Conservation (phyloP, 164 flowering plant species). For the Pachysandra terminalis region DNA sequence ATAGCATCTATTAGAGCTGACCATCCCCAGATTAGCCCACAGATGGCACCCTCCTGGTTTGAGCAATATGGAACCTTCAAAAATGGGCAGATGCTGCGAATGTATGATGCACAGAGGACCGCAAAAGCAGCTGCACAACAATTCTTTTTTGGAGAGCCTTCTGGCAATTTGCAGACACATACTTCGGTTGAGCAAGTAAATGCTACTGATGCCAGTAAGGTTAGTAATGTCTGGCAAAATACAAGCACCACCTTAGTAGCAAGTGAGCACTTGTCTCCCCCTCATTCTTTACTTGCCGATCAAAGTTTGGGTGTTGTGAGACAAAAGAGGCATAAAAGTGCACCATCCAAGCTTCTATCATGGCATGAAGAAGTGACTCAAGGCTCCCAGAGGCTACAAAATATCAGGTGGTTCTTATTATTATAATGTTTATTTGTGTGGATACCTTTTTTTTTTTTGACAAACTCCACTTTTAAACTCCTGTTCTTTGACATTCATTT, state of each 20-base stretch:
- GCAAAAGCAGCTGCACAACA: conserved; percentile 30
- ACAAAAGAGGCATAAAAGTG: conserved; percentile 52
- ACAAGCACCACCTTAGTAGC: conserved; percentile 15
- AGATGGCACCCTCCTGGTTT: conserved; percentile 67
- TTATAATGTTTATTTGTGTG: not conserved
- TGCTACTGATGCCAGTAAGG: conserved; percentile 24
- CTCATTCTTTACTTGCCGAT: conserved; percentile 18
- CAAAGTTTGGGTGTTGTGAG: conserved; percentile 26
- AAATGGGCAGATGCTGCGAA: conserved; percentile 43
- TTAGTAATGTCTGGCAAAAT: conserved; percentile 14
- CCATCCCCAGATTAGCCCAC: conserved; percentile 44
- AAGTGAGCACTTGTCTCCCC: conserved; percentile 26
- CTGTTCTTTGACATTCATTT: not conserved
- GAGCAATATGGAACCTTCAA: conserved; percentile 49
- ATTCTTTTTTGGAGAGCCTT: conserved; percentile 25
- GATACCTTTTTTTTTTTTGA: not conserved
- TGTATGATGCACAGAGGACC: conserved; percentile 24
- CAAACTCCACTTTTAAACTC: not conserved
- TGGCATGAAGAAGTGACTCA: conserved; percentile 46
- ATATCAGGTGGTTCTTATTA: conserved; percentile 36
- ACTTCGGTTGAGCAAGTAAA: conserved; percentile 21
- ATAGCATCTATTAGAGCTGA: conserved; percentile 26
- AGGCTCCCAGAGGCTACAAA: conserved; percentile 28
- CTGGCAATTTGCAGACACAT: conserved; percentile 17
- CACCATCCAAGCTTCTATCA: conserved; percentile 29